Percentiles rank a stretch among this genome's conserved stretches.
These are phyloP conservation scores for Tetrapisispora nanseiensis DNA, from an alignment of 805 yeast genomes.

Conservation along the genomic window DNA sequence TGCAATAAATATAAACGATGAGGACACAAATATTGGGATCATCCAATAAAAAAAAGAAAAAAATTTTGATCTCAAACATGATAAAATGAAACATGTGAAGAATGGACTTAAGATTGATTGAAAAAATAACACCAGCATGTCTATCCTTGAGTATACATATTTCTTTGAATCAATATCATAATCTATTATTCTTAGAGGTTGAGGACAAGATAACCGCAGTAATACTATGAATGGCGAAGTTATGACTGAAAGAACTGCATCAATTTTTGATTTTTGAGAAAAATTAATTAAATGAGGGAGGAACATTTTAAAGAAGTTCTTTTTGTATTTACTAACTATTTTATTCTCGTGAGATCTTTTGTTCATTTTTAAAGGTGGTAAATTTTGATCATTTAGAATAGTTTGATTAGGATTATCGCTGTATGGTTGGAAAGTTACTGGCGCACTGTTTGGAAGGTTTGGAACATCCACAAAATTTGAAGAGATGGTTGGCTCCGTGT, in stretches of 20 bases:
- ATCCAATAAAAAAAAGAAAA: conserved; percentile 9
- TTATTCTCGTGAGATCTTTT: background rate
- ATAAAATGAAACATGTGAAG: conserved; percentile 12
- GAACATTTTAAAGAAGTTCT: conserved; percentile 10
- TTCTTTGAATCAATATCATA: conserved; percentile 17
- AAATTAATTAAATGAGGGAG: conserved; percentile 30
- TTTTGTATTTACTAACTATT: conserved; percentile 1
- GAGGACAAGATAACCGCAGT: conserved; percentile 31
- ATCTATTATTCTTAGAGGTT: conserved; percentile 18
- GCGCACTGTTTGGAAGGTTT: background rate
- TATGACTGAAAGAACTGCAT: conserved; percentile 23
- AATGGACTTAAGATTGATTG: conserved; percentile 30
- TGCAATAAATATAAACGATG: conserved; percentile 2
- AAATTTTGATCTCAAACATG: conserved; percentile 11
- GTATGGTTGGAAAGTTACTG: background rate
- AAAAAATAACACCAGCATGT: conserved; percentile 17
- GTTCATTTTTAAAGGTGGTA: background rate
- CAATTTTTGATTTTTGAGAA: conserved; percentile 15
- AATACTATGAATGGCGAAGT: conserved; percentile 30
- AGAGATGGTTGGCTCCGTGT: conserved; percentile 12
- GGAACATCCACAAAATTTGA: conserved; percentile 13
- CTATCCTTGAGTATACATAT: conserved; percentile 13
- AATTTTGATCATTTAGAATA: background rate
- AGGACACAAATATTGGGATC: conserved; percentile 8
- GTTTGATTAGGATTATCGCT: background rate